Evolutionary conservation across 768 basidiomycete species (phyloP), one percentile per base, ranked within the genome.

Genomic region (Ramaria rubella): DNA sequence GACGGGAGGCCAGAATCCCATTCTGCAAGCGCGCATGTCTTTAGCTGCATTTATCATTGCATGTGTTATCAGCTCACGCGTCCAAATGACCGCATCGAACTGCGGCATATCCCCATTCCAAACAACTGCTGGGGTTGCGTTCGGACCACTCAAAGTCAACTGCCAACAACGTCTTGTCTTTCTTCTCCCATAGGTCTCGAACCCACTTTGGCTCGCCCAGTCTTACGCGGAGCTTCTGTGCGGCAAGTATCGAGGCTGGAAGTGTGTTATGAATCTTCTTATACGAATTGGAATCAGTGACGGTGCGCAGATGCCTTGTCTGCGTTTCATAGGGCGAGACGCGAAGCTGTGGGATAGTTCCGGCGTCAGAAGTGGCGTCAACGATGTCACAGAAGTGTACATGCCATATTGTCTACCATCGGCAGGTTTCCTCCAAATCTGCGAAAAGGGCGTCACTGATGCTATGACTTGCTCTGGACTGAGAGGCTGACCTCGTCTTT

Each of bases 71-170:
- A 11, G 76, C 86, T 67, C 64, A 89, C 86, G 78, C 75, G 56
- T 84, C 78, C 33, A 91, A 70, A 71, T 85, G 82, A 0, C 79
- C 81, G 63, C 86, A 89, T 26, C 87, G 74, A 44, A 89, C 78
- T 11, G 85, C 86, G 29, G 90, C 85, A 70, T 90, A 91, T 1
- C 89, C 89, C 82, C 85, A 91, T 68, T 90, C 90, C 48, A 88
- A 65, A 60, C 81, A 80, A 46, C 79, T 78, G 52, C 80, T 79
- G 52, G 81, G 75, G 62, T 87, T 87, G 55, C 83, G 77, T 64
- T 90, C 90, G 34, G 78, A 83, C 75, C 81, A 83, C 65, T 88
- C 85, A 61, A 90, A 89, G 59, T 85, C 81, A 8, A 91, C 69
- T 0, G 86, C 80, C 49, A 91, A 65, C 67, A 86, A 92, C 0